Evolutionary conservation across 371 early-diverging fungal genomes (phyloP).

Genomic region (Entomophthora muscae): DNA sequence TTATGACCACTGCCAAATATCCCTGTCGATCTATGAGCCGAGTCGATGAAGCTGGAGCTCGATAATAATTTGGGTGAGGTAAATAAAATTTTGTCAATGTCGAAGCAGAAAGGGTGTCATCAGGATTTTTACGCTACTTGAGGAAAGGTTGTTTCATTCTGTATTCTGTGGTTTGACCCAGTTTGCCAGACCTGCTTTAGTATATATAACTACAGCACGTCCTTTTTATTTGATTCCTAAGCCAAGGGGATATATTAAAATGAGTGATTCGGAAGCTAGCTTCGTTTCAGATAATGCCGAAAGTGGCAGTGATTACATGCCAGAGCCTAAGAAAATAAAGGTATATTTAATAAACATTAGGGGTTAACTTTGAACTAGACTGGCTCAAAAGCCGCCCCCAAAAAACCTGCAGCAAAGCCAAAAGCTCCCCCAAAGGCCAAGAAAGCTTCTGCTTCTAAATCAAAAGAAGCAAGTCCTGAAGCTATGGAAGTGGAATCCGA

Average conservation of each 20-base stretch:
- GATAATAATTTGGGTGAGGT: too few species aligned
- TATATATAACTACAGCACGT: too few species aligned
- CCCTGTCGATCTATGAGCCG: too few species aligned
- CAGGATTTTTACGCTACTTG: too few species aligned
- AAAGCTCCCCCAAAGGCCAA: neutral
- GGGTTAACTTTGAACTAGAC: neutral
- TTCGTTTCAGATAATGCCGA: neutral
- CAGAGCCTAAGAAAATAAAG: neutral
- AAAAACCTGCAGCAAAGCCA: neutral
- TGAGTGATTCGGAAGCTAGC: neutral
- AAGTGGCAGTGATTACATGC: neutral
- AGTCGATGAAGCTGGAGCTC: too few species aligned
- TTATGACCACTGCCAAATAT: too few species aligned
- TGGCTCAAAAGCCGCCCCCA: neutral
- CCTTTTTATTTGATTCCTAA: too few species aligned
- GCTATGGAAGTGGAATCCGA: neutral
- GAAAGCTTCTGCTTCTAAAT: neutral
- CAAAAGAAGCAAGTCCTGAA: neutral
- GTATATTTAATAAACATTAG: neutral
- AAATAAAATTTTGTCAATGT: too few species aligned
- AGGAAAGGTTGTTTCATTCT: too few species aligned
- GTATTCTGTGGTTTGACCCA: too few species aligned
- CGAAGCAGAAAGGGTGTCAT: too few species aligned
- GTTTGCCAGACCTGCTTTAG: too few species aligned
- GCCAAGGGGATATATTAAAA: neutral